These are phyloP conservation scores for slime mould (Dictyostelium discoideum) DNA, from an alignment of 78 protist species.

Conservation along the genomic window DNA sequence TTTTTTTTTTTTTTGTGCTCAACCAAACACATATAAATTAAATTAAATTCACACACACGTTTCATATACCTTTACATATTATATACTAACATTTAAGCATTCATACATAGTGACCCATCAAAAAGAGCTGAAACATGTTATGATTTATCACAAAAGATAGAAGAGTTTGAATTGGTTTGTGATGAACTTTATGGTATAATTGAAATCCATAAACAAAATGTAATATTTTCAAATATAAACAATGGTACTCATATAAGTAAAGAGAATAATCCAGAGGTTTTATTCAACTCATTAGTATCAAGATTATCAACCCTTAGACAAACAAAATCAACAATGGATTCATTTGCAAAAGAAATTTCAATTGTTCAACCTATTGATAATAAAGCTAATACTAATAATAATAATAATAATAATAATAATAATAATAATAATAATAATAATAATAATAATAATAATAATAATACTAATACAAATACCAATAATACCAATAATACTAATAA, in stretches of 20 bases:
- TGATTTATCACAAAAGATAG: slow-evolving; percentile 49
- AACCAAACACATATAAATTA: background rate
- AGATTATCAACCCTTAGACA: slow-evolving; percentile 28
- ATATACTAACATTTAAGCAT: too few relatives aligned
- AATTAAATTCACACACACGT: background rate
- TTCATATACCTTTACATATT: too few relatives aligned
- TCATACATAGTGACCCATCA: background rate
- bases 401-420: too few relatives aligned
- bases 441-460: background rate
- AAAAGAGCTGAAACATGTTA: slow-evolving; percentile 34
- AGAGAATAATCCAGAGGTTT: slow-evolving; percentile 16
- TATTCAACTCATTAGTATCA: background rate
- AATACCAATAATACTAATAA: too few relatives aligned
- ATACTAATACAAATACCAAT: background rate
- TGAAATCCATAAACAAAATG: slow-evolving; percentile 58
- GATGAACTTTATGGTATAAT: slow-evolving; percentile 34
- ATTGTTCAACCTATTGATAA: background rate
- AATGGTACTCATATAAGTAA: background rate
- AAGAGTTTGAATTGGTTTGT: slow-evolving; percentile 53
- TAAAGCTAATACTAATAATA: too few relatives aligned
- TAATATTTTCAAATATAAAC: slow-evolving; percentile 28
- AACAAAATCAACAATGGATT: slow-evolving; percentile 28
- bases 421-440: too few relatives aligned
- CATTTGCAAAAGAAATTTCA: background rate
- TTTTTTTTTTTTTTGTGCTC: background rate